A percentile compares a stretch with the other conserved stretches of the same genome.
Conservation (phyloP, 78 protist genomes). For the Planoprotostelium fungivorum region DNA sequence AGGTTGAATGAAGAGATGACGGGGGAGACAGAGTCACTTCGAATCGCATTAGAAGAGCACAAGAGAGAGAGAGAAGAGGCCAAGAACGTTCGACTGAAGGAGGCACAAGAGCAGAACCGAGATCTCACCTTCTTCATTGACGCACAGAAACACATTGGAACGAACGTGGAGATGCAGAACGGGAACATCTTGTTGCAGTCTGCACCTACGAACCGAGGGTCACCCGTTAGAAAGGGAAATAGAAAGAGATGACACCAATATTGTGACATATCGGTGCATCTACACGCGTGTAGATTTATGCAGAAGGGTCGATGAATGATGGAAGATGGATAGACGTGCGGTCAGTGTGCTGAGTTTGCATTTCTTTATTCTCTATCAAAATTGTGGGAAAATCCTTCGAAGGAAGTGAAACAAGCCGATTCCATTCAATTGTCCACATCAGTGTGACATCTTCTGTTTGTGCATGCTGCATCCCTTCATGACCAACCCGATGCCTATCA, state of each 20-base stretch:
- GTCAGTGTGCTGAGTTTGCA: too few species aligned
- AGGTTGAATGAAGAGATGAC: not conserved
- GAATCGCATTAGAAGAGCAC: constrained; percentile 18
- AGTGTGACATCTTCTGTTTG: too few species aligned
- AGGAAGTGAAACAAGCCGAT: too few species aligned
- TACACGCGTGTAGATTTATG: too few species aligned
- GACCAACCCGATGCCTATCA: not conserved
- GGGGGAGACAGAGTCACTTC: not conserved
- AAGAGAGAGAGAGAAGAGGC: constrained; percentile 25
- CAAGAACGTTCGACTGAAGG: constrained; percentile 17
- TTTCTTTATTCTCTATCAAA: too few species aligned
- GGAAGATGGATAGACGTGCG: too few species aligned
- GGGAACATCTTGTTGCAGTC: not conserved
- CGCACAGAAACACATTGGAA: constrained; percentile 38
- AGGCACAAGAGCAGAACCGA: constrained; percentile 26
- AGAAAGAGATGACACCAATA: too few species aligned
- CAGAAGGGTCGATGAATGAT: too few species aligned
- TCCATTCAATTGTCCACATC: too few species aligned
- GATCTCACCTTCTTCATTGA: constrained; percentile 51
- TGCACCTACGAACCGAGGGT: not conserved
- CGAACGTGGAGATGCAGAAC: constrained; percentile 39
- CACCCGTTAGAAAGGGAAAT: too few species aligned
- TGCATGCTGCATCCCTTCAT: not conserved
- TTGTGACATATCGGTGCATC: too few species aligned
- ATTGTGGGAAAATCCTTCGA: too few species aligned